Evolutionary conservation across 345 rosid species (phyloP).

Genomic region (Aquilaria malaccensis): DNA sequence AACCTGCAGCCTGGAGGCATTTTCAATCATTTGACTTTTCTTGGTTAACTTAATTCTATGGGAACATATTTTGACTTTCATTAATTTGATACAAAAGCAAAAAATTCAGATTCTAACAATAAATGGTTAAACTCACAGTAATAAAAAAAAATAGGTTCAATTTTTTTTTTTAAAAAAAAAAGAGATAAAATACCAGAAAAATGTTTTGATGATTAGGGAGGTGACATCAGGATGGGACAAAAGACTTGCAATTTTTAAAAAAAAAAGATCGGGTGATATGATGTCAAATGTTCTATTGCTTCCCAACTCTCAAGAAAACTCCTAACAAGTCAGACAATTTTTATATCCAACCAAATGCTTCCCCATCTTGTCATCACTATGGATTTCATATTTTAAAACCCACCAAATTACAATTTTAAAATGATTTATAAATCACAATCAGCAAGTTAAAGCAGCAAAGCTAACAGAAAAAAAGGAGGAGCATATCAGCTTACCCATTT

Average conservation of each 20-base stretch:
- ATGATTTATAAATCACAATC: constrained; percentile 5
- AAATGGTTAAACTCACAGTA: too few species aligned
- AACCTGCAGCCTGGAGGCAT: too few species aligned
- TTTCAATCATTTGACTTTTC: too few species aligned
- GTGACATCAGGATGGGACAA: constrained; percentile 5
- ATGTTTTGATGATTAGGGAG: neutral
- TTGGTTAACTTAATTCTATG: too few species aligned
- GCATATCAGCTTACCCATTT: constrained; percentile 1
- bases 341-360: constrained; percentile 5
- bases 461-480: constrained; percentile 10
- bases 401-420: too few species aligned
- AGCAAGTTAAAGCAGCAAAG: constrained; percentile 13
- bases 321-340: constrained; percentile 16
- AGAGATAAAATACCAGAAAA: too few species aligned
- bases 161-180: too few species aligned
- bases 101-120: too few species aligned
- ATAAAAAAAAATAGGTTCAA: too few species aligned
- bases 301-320: constrained; percentile 2
- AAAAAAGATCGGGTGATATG: neutral
- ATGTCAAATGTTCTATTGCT: constrained; percentile 6
- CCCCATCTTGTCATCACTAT: constrained; percentile 27
- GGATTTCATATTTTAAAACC: constrained; percentile 8
- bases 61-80: too few species aligned
- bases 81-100: too few species aligned
- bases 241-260: neutral